A percentile compares a stretch with the other conserved stretches of the same genome.
Evolutionary conservation across 2,329 filamentous ascomycete genomes (phyloP).

Genomic region (Ascochyta clinopodiicola): DNA sequence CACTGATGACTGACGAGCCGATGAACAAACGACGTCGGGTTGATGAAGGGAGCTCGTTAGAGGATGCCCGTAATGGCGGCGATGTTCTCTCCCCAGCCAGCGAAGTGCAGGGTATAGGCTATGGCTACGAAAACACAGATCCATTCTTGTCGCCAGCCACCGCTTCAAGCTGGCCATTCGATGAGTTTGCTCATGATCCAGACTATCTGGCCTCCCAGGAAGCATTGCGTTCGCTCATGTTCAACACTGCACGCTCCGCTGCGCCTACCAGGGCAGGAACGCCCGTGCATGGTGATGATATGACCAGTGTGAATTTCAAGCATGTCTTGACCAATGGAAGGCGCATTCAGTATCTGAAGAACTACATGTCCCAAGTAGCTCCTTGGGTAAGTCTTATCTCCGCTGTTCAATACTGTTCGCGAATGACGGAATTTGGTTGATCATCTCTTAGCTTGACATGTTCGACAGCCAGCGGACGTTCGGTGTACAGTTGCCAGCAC

Average conservation of each 20-base stretch:
- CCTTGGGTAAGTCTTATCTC: slow-evolving; percentile 30
- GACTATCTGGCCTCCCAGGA: slow-evolving; percentile 40
- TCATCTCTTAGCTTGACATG: slow-evolving; percentile 55
- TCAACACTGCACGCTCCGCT: slow-evolving; percentile 37
- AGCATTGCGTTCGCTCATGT: slow-evolving; percentile 34
- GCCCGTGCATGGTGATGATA: slow-evolving; percentile 22
- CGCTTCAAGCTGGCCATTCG: slow-evolving; percentile 31
- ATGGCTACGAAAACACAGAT: slow-evolving; percentile 25
- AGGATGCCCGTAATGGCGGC: neutral
- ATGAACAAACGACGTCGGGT: slow-evolving; percentile 3
- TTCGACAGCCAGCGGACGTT: slow-evolving; percentile 60
- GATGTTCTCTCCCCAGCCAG: neutral
- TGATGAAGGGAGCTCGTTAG: neutral
- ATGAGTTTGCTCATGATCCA: slow-evolving; percentile 38
- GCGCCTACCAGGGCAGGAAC: slow-evolving; percentile 34
- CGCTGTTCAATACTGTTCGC: neutral
- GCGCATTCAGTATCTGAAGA: slow-evolving; percentile 37
- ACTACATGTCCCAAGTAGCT: slow-evolving; percentile 39
- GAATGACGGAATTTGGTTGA: neutral
- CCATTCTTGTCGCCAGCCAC: slow-evolving; percentile 33
- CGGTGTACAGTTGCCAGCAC: slow-evolving; percentile 55
- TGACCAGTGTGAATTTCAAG: slow-evolving; percentile 23
- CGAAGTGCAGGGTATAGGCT: neutral
- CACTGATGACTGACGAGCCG: neutral
- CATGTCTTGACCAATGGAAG: slow-evolving; percentile 29